Conservation (phyloP, 257 asterid genomes). For the Solanum virginianum region DNA sequence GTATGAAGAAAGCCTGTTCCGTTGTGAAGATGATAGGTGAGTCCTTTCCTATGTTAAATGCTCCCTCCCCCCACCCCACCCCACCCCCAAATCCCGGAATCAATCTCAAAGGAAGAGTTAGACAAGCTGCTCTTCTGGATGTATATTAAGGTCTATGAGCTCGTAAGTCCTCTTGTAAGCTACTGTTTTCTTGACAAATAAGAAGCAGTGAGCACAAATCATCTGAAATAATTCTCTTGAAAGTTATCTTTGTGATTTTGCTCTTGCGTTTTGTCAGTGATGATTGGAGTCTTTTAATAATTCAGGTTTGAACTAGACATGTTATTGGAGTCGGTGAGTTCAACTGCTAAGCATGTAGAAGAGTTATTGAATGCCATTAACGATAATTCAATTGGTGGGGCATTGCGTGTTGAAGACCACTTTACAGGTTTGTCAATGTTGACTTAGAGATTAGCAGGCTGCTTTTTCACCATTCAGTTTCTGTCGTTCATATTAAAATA, state of each 20-base stretch:
- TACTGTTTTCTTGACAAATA: background rate
- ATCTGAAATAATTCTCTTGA: background rate
- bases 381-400: slow-evolving; percentile 47
- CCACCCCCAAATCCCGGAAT: background rate
- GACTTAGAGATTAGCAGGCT: background rate
- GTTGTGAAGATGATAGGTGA: slow-evolving; percentile 99
- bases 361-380: slow-evolving; percentile 53
- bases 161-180: background rate
- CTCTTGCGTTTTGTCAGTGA: background rate
- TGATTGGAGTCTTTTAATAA: slow-evolving; percentile 5
- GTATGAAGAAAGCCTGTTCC: slow-evolving; percentile 91
- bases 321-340: slow-evolving; percentile 84
- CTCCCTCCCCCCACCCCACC: background rate
- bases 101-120: background rate
- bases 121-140: background rate
- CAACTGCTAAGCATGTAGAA: slow-evolving; percentile 76
- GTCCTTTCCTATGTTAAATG: background rate
- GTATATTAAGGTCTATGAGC: background rate
- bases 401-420: slow-evolving; percentile 62
- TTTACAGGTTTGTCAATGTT: slow-evolving; percentile 60
- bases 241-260: background rate
- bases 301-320: slow-evolving; percentile 94
- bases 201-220: background rate
- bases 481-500: background rate
- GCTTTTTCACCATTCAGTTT: background rate